Evolutionary conservation across 139 green algal species (phyloP), one percentile per base, ranked within the genome.

Genomic region (Tetraselmis chui): DNA sequence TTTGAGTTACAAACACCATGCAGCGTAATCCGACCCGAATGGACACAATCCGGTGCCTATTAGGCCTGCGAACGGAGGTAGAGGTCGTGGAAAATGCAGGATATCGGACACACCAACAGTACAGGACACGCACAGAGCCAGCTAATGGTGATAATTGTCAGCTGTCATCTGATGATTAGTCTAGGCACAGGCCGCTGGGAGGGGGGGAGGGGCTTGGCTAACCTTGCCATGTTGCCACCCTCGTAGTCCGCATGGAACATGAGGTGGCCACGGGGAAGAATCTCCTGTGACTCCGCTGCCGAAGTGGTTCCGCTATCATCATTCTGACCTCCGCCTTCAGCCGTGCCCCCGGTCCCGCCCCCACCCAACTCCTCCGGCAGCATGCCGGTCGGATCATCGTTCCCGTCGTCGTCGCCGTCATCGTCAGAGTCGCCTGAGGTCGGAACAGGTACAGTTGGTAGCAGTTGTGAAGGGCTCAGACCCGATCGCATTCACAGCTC

Each of bases 211-310:
- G 45, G 5, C 45, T 67, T 67, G 18, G 45, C 45, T 67, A 18
- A 67, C 45, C 45, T 67, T 2, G 23, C 76, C 31, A 89, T 81
- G 78, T 89, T 89, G 78, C 86, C 86, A 0, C 86, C 86, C 81
- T 89, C 86, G 81, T 87, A 86, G 29, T 78, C 78, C 31, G 32
- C 82, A 75, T 85, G 31, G 77, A 89, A 89, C 45, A 67, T 67
- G 18, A 67, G 45, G 45, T 67, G 45, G 18, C 45, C 45, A 18
- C 45, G 45, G 18, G 45, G 45, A 5, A 67, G 45, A 5, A 67
- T 5, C 45, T 67, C 45, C 45, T 67, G 45, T 18, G 45, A 67
- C 45, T 67, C 45, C 5, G 45, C 45, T 67, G 45, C 18, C 45
- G 11, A 18, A 67, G 18, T 18, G 45, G 45, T 67, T 5, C 45